Conservation (phyloP, 31 red algal species). For the Asparagopsis taxiformis region DNA sequence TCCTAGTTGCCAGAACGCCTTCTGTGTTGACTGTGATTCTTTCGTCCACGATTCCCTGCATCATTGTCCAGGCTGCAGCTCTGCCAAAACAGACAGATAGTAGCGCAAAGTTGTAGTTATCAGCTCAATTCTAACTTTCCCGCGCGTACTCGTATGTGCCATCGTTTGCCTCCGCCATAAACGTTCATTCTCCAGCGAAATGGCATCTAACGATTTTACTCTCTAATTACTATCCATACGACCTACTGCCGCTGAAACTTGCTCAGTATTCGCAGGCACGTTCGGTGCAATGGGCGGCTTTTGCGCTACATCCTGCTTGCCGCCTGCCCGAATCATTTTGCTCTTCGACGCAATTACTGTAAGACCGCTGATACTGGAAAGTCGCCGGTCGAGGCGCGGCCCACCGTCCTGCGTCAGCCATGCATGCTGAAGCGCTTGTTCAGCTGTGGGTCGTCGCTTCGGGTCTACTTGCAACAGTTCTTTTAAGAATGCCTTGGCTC, state of each 20-base stretch:
- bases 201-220: too few relatives aligned
- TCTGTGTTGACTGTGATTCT: conserved; percentile 90
- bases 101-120: background rate
- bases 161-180: too few relatives aligned
- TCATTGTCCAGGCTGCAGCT: conserved; percentile 88
- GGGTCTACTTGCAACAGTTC: conserved; percentile 73
- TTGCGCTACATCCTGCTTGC: background rate
- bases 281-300: too few relatives aligned
- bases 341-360: conserved; percentile 47
- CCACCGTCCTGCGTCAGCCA: conserved; percentile 45
- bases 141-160: too few relatives aligned
- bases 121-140: conserved; percentile 1
- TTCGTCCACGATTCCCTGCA: conserved; percentile 86
- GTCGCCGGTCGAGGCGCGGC: conserved; percentile 36
- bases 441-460: conserved; percentile 63
- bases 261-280: too few relatives aligned
- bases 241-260: too few relatives aligned
- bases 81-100: conserved; percentile 4
- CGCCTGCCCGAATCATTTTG: conserved; percentile 6
- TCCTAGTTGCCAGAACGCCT: conserved; percentile 68
- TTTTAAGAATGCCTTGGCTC: conserved; percentile 64
- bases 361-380: conserved; percentile 57
- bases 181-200: too few relatives aligned
- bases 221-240: too few relatives aligned
- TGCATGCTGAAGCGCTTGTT: conserved; percentile 49